Conservation (phyloP, 768 basidiomycete species). For the Podaxis sp. region DNA sequence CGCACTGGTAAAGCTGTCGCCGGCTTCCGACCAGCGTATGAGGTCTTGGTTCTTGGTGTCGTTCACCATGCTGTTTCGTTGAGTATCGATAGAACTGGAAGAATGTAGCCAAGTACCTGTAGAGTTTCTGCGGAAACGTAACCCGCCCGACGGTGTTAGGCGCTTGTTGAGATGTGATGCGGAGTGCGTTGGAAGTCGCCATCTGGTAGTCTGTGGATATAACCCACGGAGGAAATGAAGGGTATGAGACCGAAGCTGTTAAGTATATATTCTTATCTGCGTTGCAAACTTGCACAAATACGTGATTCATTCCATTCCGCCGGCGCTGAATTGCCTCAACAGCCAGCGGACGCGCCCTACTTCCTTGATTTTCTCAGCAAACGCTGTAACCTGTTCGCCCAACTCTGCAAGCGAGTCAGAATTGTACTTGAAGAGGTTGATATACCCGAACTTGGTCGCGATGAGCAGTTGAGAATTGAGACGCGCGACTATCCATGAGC, state of each 20-base stretch:
- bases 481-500: slow-evolving; percentile 66
- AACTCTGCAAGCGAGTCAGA: slow-evolving; percentile 74
- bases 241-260: background rate
- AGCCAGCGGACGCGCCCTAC: slow-evolving; percentile 56
- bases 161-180: background rate
- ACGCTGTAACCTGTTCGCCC: slow-evolving; percentile 46
- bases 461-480: slow-evolving; percentile 83
- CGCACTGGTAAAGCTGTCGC: slow-evolving; percentile 90
- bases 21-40: slow-evolving; percentile 89
- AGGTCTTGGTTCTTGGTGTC: slow-evolving; percentile 79
- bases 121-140: background rate
- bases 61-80: slow-evolving; percentile 76
- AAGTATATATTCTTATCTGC: background rate
- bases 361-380: slow-evolving; percentile 44
- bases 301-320: background rate
- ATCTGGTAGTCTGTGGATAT: background rate
- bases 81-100: background rate
- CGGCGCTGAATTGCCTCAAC: slow-evolving; percentile 56
- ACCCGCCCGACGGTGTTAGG: background rate
- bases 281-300: slow-evolving; percentile 1
- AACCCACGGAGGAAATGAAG: background rate
- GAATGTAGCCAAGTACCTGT: background rate
- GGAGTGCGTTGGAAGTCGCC: background rate
- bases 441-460: slow-evolving; percentile 75
- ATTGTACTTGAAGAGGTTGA: slow-evolving; percentile 87